Percentiles rank a stretch among this genome's conserved stretches.
Evolutionary conservation across 768 basidiomycete species (phyloP).

Genomic region (Daedalea quercina): DNA sequence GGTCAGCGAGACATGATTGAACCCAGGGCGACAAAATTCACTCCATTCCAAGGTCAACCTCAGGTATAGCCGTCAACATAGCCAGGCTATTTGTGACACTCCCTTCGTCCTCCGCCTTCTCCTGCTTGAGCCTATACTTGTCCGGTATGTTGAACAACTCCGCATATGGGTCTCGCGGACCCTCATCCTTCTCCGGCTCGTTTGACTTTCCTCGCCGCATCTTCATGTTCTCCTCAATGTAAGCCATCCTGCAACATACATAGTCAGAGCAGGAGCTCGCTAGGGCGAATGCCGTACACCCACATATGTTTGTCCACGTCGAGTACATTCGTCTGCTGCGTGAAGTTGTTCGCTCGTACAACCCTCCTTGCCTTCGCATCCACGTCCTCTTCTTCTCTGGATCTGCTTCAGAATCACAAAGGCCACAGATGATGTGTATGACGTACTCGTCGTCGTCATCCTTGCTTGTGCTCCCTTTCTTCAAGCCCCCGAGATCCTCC

Average conservation of each 20-base stretch:
- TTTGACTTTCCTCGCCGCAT: slow-evolving; percentile 55
- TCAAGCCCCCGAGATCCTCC: slow-evolving; percentile 48
- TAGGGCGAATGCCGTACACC: slow-evolving; percentile 20
- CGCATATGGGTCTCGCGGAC: slow-evolving; percentile 65
- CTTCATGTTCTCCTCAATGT: slow-evolving; percentile 91
- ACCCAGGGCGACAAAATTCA: slow-evolving; percentile 23
- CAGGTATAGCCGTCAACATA: slow-evolving; percentile 97
- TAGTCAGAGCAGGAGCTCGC: neutral
- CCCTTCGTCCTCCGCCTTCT: slow-evolving; percentile 67
- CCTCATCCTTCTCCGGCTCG: slow-evolving; percentile 35
- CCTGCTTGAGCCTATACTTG: slow-evolving; percentile 48
- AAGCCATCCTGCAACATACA: slow-evolving; percentile 75
- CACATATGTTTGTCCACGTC: slow-evolving; percentile 99
- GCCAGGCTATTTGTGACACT: slow-evolving; percentile 89
- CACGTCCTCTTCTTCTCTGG: slow-evolving; percentile 56
- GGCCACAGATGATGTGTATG: too few relatives aligned
- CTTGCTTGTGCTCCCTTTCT: slow-evolving; percentile 32
- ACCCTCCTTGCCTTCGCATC: slow-evolving; percentile 67
- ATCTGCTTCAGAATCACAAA: neutral
- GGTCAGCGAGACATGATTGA: neutral
- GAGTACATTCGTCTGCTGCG: slow-evolving; percentile 90
- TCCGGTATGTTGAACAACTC: slow-evolving; percentile 71
- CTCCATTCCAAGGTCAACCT: slow-evolving; percentile 99
- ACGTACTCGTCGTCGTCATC: slow-evolving; percentile 60
- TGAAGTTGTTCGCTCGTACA: slow-evolving; percentile 88